Evolutionary conservation across 2,329 filamentous ascomycete genomes (phyloP), one percentile per base, ranked within the genome.

Genomic region (Pleurostoma richardsiae): DNA sequence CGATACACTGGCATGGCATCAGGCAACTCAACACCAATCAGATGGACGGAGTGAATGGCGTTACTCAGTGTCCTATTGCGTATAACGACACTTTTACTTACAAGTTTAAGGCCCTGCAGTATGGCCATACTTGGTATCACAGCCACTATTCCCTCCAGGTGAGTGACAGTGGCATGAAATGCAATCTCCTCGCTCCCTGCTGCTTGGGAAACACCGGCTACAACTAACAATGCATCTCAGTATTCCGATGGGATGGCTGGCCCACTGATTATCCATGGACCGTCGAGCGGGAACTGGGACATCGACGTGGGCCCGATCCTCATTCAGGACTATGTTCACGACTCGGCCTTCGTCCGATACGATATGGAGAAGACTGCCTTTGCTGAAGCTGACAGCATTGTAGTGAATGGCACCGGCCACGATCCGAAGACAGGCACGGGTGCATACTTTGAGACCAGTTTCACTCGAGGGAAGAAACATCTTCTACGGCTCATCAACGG

Each of bases 51-150:
- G 63, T 63, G 28, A 59, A 59, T 29, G 61, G 60, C 29, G 51
- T 64, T 19, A 65, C 62, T 0, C 76, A 83, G 56, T 83, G 79
- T 56, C 77, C 79, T 3, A 75, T 80, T 45, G 65, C 74, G 10
- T 73, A 75, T 1, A 72, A 71, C 28, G 55, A 67, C 11, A 61
- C 57, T 5, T 58, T 59, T 29, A 65, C 60, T 1, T 69, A 70
- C 53, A 60, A 53, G 10, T 69, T 61, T 48, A 56, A 47, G 4
- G 60, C 60, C 3, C 55, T 55, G 4, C 64, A 69, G 47, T 70
- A 69, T 44, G 67, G 67, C 26, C 60, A 60, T 5, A 55, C 54
- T 4, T 68, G 66, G 67, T 70, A 69, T 43, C 67, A 70, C 40
- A 62, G 58, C 1, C 66, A 70, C 45, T 68, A 63, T 40, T 55